Evolutionary conservation across 2,329 filamentous ascomycete species (phyloP).

Genomic region (Septoria petroselini): DNA sequence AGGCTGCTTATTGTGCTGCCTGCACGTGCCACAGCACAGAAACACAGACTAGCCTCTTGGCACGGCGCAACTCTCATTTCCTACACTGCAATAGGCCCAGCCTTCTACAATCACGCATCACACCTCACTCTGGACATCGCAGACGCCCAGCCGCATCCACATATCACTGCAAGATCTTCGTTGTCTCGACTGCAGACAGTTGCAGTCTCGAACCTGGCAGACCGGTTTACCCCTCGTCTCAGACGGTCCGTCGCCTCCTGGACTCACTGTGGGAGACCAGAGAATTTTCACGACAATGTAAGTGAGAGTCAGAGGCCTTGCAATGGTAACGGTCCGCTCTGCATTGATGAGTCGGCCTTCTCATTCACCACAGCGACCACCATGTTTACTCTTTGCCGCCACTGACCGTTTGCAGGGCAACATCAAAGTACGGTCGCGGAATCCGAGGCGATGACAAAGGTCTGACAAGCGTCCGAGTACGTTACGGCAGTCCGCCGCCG

Average conservation of each 20-base stretch:
- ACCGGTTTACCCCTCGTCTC: too few species aligned
- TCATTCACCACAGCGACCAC: too few species aligned
- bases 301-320: too few species aligned
- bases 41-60: slow-evolving; percentile 11
- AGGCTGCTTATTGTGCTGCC: not conserved
- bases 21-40: slow-evolving; percentile 9
- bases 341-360: too few species aligned
- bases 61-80: not conserved
- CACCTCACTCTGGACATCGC: not conserved
- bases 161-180: too few species aligned
- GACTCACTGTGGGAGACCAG: too few species aligned
- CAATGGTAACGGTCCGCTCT: too few species aligned
- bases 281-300: too few species aligned
- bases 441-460: slow-evolving; percentile 16
- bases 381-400: not conserved
- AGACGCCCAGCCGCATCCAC: not conserved
- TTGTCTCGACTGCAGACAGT: too few species aligned
- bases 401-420: slow-evolving; percentile 2
- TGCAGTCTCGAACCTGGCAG: too few species aligned
- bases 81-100: not conserved
- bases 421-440: not conserved
- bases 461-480: slow-evolving; percentile 22
- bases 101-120: not conserved
- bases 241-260: too few species aligned
- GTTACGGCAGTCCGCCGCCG: slow-evolving; percentile 23